Base-by-base conservation (phyloP, 345 rosid genomes). In the Gossypium mustelinum region DNA sequence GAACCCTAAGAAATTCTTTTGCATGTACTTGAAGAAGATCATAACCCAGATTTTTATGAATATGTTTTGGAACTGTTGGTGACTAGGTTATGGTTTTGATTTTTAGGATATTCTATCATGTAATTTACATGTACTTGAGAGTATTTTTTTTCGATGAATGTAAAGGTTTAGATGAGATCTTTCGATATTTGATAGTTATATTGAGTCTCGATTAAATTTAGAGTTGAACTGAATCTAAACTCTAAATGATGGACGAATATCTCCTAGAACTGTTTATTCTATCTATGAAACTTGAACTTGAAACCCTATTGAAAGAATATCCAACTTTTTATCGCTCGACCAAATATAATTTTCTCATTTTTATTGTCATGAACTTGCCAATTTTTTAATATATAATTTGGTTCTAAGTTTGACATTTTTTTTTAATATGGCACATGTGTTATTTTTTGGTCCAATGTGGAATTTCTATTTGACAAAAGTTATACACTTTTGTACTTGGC, bases 261-360 rank as follows among this genome's bases (percentile, higher is more conserved):
- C 7, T 34, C 41, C 0, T 1, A 1, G 0, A 34, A 7, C 6
- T 34, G 0, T 34, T 34, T 5, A 34, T 5, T 34, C 0, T 0
- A 0, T 0, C 7, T 34, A 5, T 0, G 7, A 34, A 5, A 34
- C 41, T 34, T 34, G 0, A 5, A 34, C 7, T 5, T 34, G 7
- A 34, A 34, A 34, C 1, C 41, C 7, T 34, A 34, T 5, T 4
- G 0, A 0, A 29, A 34, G 41, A 7, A 1, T 34, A 5, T 5
- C 7, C 41, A 34, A 5, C 41, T 34, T 34, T 34, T 34, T 34
- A 34, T 34, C 7, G 1, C 7, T 34, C 1, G 7, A 5, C 1
- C 41, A 34, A 34, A 5, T 34, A 29, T 34, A 20, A 62, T 41
- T 64, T 41, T 64, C 50, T 41, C 20, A 41, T 17, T 16, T 8